Evolutionary conservation across 192 early-diverging fungal species (phyloP).

Genomic region (Haplosporangium gracile): DNA sequence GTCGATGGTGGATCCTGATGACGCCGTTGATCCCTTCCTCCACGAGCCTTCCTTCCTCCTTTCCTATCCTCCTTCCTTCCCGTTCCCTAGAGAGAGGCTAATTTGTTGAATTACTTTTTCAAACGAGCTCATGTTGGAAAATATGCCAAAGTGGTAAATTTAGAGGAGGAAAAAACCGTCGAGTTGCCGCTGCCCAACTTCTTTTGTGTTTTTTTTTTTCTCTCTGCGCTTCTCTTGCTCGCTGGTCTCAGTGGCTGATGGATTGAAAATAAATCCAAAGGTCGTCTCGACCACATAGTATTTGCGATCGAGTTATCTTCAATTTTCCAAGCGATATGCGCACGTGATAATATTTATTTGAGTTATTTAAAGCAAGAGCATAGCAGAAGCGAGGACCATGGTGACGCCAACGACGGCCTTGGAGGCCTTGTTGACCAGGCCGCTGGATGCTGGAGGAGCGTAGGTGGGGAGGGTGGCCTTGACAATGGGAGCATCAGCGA

Average conservation of each 20-base stretch:
- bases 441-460: constrained; percentile 21
- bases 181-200: constrained; percentile 21
- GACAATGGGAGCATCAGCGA: constrained; percentile 13
- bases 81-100: neutral
- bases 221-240: neutral
- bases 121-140: constrained; percentile 58
- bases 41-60: neutral
- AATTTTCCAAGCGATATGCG: neutral
- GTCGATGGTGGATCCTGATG: neutral
- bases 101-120: constrained; percentile 52
- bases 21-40: neutral
- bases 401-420: constrained; percentile 26
- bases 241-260: constrained; percentile 15
- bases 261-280: constrained; percentile 10
- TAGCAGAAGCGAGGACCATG: constrained; percentile 25
- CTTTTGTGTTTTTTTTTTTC: constrained; percentile 31
- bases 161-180: constrained; percentile 57
- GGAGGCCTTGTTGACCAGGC: constrained; percentile 21
- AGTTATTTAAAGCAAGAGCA: constrained; percentile 33
- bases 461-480: constrained; percentile 27
- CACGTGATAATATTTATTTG: constrained; percentile 7
- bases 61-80: neutral
- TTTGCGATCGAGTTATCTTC: neutral
- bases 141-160: constrained; percentile 57
- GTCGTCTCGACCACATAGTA: neutral